Evolutionary conservation across 768 basidiomycete genomes (phyloP), one percentile per base, ranked within the genome.

Genomic region (Dacryopinax spathularia): DNA sequence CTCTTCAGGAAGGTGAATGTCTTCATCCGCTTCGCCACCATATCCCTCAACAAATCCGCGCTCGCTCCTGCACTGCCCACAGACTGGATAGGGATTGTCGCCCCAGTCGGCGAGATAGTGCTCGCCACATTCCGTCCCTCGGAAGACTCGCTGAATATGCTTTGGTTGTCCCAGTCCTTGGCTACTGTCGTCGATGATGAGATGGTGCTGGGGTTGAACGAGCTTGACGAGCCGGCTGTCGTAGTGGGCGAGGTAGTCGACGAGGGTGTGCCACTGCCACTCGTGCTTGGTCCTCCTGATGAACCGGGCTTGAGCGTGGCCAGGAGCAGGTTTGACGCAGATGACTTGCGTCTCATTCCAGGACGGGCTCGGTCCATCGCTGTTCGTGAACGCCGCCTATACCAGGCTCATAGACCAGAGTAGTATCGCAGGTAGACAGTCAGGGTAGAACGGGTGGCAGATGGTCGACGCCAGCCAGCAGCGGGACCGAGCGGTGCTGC

Each of bases 1-100:
- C 84, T 89, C 67, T 88, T 81, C 73, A 92, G 78, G 72, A 93
- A 92, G 0, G 88, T 91, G 68, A 92, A 77, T 22, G 90, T 90
- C 69, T 88, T 80, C 63, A 92, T 86, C 66, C 91, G 79, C 77
- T 91, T 92, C 77, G 87, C 84, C 9, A 91, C 82, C 60, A 89
- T 76, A 69, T 88, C 88, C 37, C 90, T 76, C 64, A 92, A 77
- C 70, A 86, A 85, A 70, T 92, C 90, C 9, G 60, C 60, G 34
- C 60, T 36, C 33, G 48, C 48, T 22, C 48, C 31, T n/a, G 36
- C 36, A 37, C 12, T 37, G 25, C 48, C 48, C 48, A 20, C 48
- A 20, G 48, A 29, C 48, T 56, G 48, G 18, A 22, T 41, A 6
- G 39, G 39, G 13, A 56, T 56, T 22, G 3, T 56, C 22, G 3